A percentile compares a stretch with the other conserved stretches of the same genome.
These are phyloP conservation scores for Leccinum pellstonianum DNA, from an alignment of 768 basidiomycete species.

Conservation along the genomic window DNA sequence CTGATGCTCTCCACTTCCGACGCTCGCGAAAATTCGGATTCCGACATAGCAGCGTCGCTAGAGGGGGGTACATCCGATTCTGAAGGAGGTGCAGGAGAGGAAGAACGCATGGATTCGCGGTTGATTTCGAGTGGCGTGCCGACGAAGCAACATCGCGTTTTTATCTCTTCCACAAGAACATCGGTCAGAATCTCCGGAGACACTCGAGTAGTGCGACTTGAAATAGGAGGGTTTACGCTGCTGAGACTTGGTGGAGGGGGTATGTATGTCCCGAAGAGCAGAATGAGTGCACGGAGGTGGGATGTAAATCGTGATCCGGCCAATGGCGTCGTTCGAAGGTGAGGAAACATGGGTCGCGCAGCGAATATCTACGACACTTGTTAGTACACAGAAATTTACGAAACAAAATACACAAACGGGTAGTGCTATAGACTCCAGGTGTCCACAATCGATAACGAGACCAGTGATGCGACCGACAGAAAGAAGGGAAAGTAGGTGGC, in stretches of 20 bases:
- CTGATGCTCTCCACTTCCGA: conserved; percentile 48
- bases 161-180: conserved; percentile 82
- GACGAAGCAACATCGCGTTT: conserved; percentile 89
- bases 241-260: conserved; percentile 76
- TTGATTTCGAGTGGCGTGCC: conserved; percentile 52
- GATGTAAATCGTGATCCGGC: conserved; percentile 81
- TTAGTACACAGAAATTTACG: background rate
- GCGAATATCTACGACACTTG: conserved; percentile 74
- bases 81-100: conserved; percentile 31
- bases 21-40: conserved; percentile 61
- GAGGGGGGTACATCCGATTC: conserved; percentile 43
- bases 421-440: conserved; percentile 84
- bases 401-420: conserved; percentile 56
- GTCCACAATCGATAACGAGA: conserved; percentile 89
- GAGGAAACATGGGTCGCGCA: conserved; percentile 81
- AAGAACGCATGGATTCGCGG: conserved; percentile 33
- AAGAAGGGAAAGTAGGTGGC: conserved; percentile 81
- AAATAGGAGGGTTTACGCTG: conserved; percentile 58
- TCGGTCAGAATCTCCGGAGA: conserved; percentile 81
- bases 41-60: conserved; percentile 63
- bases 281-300: conserved; percentile 78
- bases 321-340: conserved; percentile 79
- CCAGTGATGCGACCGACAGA: conserved; percentile 90
- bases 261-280: conserved; percentile 81
- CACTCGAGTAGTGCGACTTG: conserved; percentile 63